Evolutionary conservation across 129 eudicot species (phyloP).

Genomic region (Scalesia atractyloides): DNA sequence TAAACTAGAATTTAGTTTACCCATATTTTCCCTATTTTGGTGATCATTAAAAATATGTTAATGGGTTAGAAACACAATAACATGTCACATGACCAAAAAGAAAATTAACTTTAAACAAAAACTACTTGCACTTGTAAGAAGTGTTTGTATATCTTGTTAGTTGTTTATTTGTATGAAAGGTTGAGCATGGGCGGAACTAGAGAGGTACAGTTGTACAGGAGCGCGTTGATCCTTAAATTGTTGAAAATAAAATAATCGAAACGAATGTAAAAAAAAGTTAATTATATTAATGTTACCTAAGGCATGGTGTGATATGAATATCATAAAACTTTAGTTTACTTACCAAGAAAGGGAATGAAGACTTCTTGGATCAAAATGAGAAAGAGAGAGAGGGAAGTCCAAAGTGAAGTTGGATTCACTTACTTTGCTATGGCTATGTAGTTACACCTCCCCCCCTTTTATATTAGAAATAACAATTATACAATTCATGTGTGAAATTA

Average conservation of each 20-base stretch:
- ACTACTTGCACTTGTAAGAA: neutral
- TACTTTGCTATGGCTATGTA: slow-evolving; percentile 28
- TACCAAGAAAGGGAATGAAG: slow-evolving; percentile 15
- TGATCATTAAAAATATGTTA: slow-evolving; percentile 10
- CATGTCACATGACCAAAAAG: neutral
- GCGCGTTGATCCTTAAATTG: too few relatives aligned
- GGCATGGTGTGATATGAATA: neutral
- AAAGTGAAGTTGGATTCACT: slow-evolving; percentile 26
- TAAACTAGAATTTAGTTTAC: slow-evolving; percentile 35
- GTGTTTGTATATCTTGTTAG: neutral
- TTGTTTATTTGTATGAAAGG: neutral
- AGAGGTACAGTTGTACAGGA: neutral
- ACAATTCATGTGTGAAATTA: slow-evolving; percentile 3
- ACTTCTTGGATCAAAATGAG: slow-evolving; percentile 30
- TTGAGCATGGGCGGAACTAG: neutral
- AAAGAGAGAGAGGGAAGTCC: slow-evolving; percentile 32
- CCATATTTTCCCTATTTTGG: slow-evolving; percentile 40
- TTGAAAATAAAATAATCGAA: neutral
- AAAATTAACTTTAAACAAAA: too few relatives aligned
- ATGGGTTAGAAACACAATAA: neutral
- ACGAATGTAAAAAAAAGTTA: neutral
- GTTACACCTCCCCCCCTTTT: slow-evolving; percentile 36
- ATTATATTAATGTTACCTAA: neutral
- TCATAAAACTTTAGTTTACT: slow-evolving; percentile 1
- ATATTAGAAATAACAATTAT: slow-evolving; percentile 25